Base-by-base conservation (phyloP, 139 green algal genomes). In the Volvox africanus region DNA sequence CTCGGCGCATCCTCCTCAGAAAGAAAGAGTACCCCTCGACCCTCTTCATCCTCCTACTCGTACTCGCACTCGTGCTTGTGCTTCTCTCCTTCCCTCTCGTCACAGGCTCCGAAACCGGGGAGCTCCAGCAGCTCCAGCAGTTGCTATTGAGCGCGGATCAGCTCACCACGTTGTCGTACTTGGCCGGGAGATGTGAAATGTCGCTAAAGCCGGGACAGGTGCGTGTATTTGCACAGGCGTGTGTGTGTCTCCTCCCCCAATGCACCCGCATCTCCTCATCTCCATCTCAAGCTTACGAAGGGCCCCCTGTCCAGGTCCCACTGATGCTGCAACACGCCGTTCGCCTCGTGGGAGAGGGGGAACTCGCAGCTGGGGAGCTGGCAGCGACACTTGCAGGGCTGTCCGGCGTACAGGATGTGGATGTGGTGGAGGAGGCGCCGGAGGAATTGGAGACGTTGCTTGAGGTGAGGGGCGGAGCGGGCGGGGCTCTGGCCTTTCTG, bases 51-150 rank as follows among this genome's bases (percentile, higher is more conserved):
- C n/a, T n/a, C n/a, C n/a, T n/a, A n/a, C n/a, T n/a, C n/a, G n/a
- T n/a, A 55, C 44, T 55, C 44, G 5, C 5, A 9, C 44, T 55
- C 44, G 44, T 55, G 44, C 44, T 55, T 9, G 44, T 73, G 21
- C 65, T 28, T 73, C 65, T 28, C 11, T 16, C 65, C 65, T 12
- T 16, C 6, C 6, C 11, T 11, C 65, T 12, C 0, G 44, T 44
- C 55, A 5, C 80, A 86, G 55, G 80, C 80, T 86, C 50, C 26
- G 50, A 71, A 24, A 71, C 55, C 18, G 82, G 82, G 2, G 61
- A 88, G 82, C 82, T 88, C 12, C 50, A 67, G 62, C 65, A 88
- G 62, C 61, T 80, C 62, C 18, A 80, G 61, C 62, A 88, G 33
- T 62, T 88, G 82, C 33, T 88, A 21, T 67, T 88, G 82, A 19